These are phyloP conservation scores for Salix arbutifolia DNA, from an alignment of 345 rosid genomes.

Conservation along the genomic window DNA sequence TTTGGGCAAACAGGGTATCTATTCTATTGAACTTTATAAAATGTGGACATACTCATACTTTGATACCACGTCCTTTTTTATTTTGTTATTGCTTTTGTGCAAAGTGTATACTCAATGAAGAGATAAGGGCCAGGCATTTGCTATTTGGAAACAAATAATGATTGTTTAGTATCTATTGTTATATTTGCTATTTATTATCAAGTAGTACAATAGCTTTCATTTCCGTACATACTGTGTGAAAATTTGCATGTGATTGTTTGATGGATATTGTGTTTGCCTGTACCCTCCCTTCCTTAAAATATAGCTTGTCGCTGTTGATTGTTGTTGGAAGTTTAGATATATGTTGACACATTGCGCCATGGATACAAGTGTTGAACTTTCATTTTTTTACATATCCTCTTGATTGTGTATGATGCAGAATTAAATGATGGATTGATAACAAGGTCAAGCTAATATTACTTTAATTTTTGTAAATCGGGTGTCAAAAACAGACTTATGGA, in stretches of 20 bases:
- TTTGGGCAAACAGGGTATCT: conserved; percentile 72
- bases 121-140: background rate
- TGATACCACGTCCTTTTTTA: background rate
- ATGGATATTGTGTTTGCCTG: background rate
- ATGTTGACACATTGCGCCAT: background rate
- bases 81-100: background rate
- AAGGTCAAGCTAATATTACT: background rate
- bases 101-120: background rate
- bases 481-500: background rate
- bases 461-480: background rate
- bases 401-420: background rate
- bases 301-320: background rate
- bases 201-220: background rate
- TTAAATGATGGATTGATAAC: background rate
- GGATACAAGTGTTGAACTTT: background rate
- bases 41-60: background rate
- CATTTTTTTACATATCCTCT: background rate
- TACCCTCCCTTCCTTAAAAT: background rate
- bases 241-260: background rate
- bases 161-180: background rate
- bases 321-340: background rate
- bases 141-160: background rate
- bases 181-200: background rate
- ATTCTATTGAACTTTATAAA: background rate
- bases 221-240: background rate